A percentile compares a stretch with the other conserved stretches of the same genome.
Conservation (phyloP, 169 alveolate species). For the Plasmodium inui region DNA sequence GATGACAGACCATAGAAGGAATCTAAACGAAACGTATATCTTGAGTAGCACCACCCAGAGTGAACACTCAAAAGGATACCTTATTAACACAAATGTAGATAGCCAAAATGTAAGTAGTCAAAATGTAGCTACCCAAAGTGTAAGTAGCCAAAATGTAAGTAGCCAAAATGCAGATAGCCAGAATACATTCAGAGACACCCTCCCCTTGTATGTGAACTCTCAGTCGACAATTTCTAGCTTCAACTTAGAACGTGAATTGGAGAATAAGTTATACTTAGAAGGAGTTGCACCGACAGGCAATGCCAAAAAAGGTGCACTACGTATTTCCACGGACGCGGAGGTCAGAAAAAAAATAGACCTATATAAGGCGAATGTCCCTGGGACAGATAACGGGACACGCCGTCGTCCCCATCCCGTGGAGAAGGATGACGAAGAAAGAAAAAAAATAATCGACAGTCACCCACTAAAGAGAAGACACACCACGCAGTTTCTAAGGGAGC, state of each 20-base stretch:
- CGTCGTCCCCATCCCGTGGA: background rate
- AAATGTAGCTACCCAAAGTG: constrained; percentile 20
- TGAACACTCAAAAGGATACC: constrained; percentile 20
- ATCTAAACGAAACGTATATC: constrained; percentile 44
- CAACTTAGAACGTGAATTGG: constrained; percentile 41
- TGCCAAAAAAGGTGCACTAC: background rate
- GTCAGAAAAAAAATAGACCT: background rate
- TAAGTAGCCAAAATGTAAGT: constrained; percentile 18
- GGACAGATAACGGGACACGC: background rate
- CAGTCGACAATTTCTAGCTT: constrained; percentile 64
- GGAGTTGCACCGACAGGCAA: background rate
- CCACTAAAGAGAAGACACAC: constrained; percentile 71
- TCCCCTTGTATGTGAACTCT: constrained; percentile 42
- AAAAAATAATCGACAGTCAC: background rate
- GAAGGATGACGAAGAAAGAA: background rate
- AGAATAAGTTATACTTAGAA: constrained; percentile 2
- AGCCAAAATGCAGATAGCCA: constrained; percentile 33
- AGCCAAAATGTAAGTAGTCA: too few species aligned
- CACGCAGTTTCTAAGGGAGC: constrained; percentile 24
- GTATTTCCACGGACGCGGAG: background rate
- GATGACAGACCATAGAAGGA: background rate
- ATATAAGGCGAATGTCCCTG: background rate
- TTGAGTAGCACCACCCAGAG: constrained; percentile 58
- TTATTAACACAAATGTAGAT: constrained; percentile 13
- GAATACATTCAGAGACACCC: constrained; percentile 32